Conservation (phyloP, 2,329 filamentous ascomycete species). For the Botrytis galanthina region DNA sequence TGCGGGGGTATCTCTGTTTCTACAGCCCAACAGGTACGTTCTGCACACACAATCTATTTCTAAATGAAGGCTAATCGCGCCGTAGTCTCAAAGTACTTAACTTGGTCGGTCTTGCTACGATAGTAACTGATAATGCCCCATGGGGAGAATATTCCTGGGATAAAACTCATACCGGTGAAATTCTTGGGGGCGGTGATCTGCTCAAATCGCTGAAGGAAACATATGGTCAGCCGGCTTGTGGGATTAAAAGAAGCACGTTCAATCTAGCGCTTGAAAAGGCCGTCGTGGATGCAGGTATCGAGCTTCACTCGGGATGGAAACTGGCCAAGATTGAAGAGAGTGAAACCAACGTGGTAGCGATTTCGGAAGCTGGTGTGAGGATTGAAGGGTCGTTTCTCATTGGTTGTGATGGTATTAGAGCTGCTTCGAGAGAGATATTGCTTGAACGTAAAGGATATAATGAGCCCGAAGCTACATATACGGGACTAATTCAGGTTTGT, state of each 20-base stretch:
- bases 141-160: not conserved
- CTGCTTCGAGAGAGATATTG: slow-evolving; percentile 16
- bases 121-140: slow-evolving; percentile 4
- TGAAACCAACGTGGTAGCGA: slow-evolving; percentile 5
- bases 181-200: slow-evolving; percentile 3
- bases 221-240: slow-evolving; percentile 22
- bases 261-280: slow-evolving; percentile 18
- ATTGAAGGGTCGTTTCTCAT: slow-evolving; percentile 22
- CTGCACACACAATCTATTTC: not conserved
- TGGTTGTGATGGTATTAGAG: slow-evolving; percentile 25
- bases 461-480: slow-evolving; percentile 19
- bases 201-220: not conserved
- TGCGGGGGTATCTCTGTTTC: slow-evolving; percentile 16
- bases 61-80: not conserved
- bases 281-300: slow-evolving; percentile 5
- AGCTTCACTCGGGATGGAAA: slow-evolving; percentile 20
- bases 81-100: slow-evolving; percentile 19
- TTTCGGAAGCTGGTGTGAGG: slow-evolving; percentile 13
- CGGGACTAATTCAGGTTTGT: slow-evolving; percentile 17
- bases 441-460: slow-evolving; percentile 1
- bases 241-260: slow-evolving; percentile 13
- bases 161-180: not conserved
- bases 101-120: not conserved
- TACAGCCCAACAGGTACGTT: slow-evolving; percentile 21
- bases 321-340: slow-evolving; percentile 16